Base-by-base conservation (phyloP, 1,139 yeast genomes). In the Suhomyces kunorum region DNA sequence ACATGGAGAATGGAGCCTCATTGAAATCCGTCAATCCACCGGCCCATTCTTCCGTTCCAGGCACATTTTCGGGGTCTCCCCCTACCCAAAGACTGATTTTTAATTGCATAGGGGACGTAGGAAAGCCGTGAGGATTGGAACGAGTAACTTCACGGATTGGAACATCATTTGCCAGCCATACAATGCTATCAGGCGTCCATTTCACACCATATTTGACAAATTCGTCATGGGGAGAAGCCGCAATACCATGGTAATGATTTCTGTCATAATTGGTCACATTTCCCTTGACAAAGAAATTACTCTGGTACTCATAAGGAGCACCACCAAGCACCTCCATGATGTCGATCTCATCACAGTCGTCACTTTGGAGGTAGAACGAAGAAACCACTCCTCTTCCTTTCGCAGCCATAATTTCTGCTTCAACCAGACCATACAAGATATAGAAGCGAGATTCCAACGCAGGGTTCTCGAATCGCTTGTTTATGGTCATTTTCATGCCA, bases 11-110 rank as follows among this genome's bases (percentile, higher is more conserved):
- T 0, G 77, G 76, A 18, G 58, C 48, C 14, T 69, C 57, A 15
- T 55, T 46, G 39, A 66, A 68, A 45, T 67, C 64, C 13, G 74
- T 68, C 24, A 51, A 50, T 12, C 73, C 74, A 2, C 74, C 76
- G 13, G 76, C 68, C 65, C 76, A 66, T 48, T 65, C 69, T 47
- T 74, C 68, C 26, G 78, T 72, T 34, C 77, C 81, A 55, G 73
- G 66, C 6, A 58, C 61, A 41, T 68, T 69, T 12, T 64, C 67
- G 39, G 67, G 59, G 46, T 74, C 76, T 32, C 81, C 78, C 6
- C 56, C 55, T 0, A 68, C 71, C 76, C 76, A 71, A 23, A 69
- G 47, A 49, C 74, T 66, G 25, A 69, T 49, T 39, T 58, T 61
- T n/a, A 70, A 49, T 19, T 53, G 49, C 73, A 68, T 66, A 18